Conservation (phyloP, 257 asterid genomes). For the Eustoma russellianum region DNA sequence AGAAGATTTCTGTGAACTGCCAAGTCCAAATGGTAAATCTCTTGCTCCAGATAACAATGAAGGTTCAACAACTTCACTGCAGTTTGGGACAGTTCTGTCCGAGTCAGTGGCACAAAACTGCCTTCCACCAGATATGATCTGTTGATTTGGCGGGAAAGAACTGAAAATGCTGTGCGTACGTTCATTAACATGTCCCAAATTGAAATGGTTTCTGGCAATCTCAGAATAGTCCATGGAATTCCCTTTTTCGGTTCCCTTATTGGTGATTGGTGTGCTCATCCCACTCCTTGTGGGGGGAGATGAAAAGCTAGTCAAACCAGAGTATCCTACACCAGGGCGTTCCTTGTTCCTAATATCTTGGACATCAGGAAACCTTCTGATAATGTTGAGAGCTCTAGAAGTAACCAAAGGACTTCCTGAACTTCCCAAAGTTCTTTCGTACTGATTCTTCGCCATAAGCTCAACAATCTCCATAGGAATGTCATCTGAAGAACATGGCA, state of each 20-base stretch:
- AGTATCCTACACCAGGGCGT: constrained; percentile 7
- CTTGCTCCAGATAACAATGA: constrained; percentile 9
- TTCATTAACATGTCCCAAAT: constrained; percentile 14
- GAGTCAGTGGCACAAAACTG: constrained; percentile 29
- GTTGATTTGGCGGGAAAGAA: constrained; percentile 29
- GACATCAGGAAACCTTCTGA: constrained; percentile 18
- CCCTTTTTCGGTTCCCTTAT: constrained; percentile 14
- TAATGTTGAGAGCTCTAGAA: constrained; percentile 15
- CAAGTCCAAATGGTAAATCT: constrained; percentile 16
- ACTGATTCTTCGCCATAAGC: constrained; percentile 58
- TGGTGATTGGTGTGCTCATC: constrained; percentile 12
- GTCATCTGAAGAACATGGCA: constrained; percentile 45
- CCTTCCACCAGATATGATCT: constrained; percentile 18
- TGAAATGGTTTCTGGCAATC: constrained; percentile 16
- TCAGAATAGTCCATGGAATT: constrained; percentile 15
- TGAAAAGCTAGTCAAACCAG: constrained; percentile 20
- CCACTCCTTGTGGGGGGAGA: constrained; percentile 19
- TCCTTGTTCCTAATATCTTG: constrained; percentile 13
- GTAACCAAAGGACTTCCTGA: constrained; percentile 16
- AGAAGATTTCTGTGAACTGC: constrained; percentile 21
- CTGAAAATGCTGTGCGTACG: constrained; percentile 25
- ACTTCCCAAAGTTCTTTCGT: constrained; percentile 46
- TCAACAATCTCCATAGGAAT: constrained; percentile 87
- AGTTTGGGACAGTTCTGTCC: constrained; percentile 17
- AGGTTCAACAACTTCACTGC: constrained; percentile 14